Base-by-base conservation (phyloP, 768 basidiomycete genomes). In the Coprinopsis sp. region DNA sequence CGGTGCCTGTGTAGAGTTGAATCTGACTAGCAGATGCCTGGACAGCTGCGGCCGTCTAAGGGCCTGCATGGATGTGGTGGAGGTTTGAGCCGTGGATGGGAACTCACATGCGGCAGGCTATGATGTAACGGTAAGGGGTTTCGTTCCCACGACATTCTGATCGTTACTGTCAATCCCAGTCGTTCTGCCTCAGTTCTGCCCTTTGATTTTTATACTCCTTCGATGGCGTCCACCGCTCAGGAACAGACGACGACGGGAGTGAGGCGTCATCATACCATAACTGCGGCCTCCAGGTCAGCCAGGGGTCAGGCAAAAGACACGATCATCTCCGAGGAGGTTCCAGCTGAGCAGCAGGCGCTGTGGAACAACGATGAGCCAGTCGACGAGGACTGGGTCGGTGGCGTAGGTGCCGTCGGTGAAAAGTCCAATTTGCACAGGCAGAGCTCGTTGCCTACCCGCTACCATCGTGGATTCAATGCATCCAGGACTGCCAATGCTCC, bases 201-300 rank as follows among this genome's bases (percentile, higher is more conserved):
- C 48, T 50, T 55, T 51, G 41, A 43, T 50, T 45, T 43, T 37
- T 46, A 28, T 39, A 50, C 34, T 36, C 49, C 53, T 33, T 44
- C 55, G 33, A 53, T 53, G 47, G 71, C 71, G 70, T 66, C 64
- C 51, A 58, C 62, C 19, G 50, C 67, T 16, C 59, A 62, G 53
- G 67, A 64, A 31, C 64, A 68, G 19, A 56, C 69, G 16, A 70
- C 74, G 1, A 40, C 39, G 22, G 38, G 34, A 7, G 86, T 90
- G n/a, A 73, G 88, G 55, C 79, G 88, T 25, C 85, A 90, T 62
- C 88, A 91, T 58, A 91, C 88, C 39, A 89, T 91, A 64, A 78
- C 88, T 24, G 78, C 85, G 10, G 73, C 85, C 19, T 85, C 85
- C 41, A 77, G 88, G 54, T 68, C 77, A 1, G 74, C 80, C 28